A percentile compares a stretch with the other conserved stretches of the same genome.
phyloP scores from a whole-genome alignment of 768 basidiomycete genomes.

The Grammothele lineata region DNA sequence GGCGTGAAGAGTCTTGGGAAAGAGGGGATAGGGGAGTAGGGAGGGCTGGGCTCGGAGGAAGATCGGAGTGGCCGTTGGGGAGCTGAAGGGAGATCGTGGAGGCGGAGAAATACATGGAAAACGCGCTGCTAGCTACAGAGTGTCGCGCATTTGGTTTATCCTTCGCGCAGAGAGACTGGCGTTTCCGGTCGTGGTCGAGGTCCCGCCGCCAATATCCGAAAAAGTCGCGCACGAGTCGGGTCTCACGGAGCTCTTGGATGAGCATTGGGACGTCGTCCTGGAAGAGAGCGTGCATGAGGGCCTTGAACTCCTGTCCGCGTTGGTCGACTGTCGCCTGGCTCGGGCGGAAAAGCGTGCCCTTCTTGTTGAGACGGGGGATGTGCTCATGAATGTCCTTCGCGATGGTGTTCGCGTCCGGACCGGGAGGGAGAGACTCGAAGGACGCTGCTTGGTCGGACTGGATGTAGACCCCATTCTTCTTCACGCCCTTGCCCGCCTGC shows the following conservation, averaged over 20 bases:
- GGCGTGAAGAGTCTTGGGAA: conserved; percentile 3
- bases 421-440: conserved; percentile 81
- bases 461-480: conserved; percentile 64
- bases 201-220: conserved; percentile 78
- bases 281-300: conserved; percentile 57
- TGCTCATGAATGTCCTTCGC: conserved; percentile 63
- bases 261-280: conserved; percentile 59
- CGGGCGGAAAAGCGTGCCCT: conserved; percentile 67
- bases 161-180: conserved; percentile 22
- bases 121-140: conserved; percentile 51
- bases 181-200: conserved; percentile 51
- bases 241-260: conserved; percentile 58
- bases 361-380: conserved; percentile 66
- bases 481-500: conserved; percentile 68
- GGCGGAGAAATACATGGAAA: conserved; percentile 54
- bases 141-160: conserved; percentile 27
- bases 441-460: conserved; percentile 73
- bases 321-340: conserved; percentile 63
- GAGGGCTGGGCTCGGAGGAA: conserved; percentile 16
- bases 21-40: conserved; percentile 4
- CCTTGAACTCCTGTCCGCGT: conserved; percentile 54
- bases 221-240: conserved; percentile 62
- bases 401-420: conserved; percentile 73
- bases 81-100: conserved; percentile 30
- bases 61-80: conserved; percentile 20